Percentiles rank a stretch among this genome's conserved stretches.
Conservation (phyloP, 768 basidiomycete species). For the Mycena albidolilacea region DNA sequence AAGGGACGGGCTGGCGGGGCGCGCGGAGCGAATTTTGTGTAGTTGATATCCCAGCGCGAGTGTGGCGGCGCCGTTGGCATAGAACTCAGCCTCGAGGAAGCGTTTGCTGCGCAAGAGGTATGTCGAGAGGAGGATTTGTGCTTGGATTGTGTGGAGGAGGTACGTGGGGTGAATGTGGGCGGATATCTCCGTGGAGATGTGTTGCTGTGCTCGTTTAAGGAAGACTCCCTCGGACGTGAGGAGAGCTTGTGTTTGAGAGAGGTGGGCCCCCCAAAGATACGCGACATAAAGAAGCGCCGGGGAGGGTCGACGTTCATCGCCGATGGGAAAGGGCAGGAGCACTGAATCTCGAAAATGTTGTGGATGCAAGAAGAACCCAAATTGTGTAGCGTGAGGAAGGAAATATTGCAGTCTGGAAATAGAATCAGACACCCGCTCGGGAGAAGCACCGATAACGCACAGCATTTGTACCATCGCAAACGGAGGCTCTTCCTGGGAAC, state of each 20-base stretch:
- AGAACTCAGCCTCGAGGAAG: slow-evolving; percentile 31
- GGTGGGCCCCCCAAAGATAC: slow-evolving; percentile 32
- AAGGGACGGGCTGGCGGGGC: background rate
- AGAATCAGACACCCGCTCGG: too few relatives aligned
- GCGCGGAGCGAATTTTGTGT: slow-evolving; percentile 26
- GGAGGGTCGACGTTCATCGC: slow-evolving; percentile 29
- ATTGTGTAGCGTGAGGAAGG: slow-evolving; percentile 34
- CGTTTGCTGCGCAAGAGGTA: slow-evolving; percentile 25
- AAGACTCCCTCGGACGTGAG: slow-evolving; percentile 19
- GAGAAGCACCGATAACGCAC: background rate
- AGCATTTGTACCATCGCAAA: background rate
- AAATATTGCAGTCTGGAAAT: slow-evolving; percentile 25
- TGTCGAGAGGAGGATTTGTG: slow-evolving; percentile 32
- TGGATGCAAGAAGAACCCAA: slow-evolving; percentile 36
- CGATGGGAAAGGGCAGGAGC: slow-evolving; percentile 18
- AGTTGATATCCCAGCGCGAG: slow-evolving; percentile 22
- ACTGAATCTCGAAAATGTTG: slow-evolving; percentile 26
- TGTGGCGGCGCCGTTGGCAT: slow-evolving; percentile 33
- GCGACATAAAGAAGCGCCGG: slow-evolving; percentile 34
- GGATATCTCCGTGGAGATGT: slow-evolving; percentile 28
- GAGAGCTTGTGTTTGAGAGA: slow-evolving; percentile 14
- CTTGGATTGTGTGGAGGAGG: slow-evolving; percentile 34
- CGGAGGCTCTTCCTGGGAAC: slow-evolving; percentile 17
- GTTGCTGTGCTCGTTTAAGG: slow-evolving; percentile 22
- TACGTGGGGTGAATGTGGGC: background rate